A percentile compares a stretch with the other conserved stretches of the same genome.
Conservation (phyloP, 331 rosid species). For the Rosa hybrid region DNA sequence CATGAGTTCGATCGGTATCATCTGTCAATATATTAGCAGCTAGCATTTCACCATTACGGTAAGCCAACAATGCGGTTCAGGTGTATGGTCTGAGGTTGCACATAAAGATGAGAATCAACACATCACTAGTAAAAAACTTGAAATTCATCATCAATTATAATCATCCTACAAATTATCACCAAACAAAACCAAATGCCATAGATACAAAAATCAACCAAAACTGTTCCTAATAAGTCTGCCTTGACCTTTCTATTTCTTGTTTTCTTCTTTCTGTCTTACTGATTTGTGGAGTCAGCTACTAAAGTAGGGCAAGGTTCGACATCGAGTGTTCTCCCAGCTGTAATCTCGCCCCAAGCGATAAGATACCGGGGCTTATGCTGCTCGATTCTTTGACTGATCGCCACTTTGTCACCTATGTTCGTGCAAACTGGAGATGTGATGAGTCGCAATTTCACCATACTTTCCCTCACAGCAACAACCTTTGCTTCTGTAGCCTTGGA, state of each 20-base stretch:
- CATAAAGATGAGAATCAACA: no score
- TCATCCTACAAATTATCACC: neutral
- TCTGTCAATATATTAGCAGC: no score
- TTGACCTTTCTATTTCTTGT: neutral
- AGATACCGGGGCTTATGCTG: conserved; percentile 78
- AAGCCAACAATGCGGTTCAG: no score
- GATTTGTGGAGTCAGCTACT: neutral
- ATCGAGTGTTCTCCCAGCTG: conserved; percentile 80
- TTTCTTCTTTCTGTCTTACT: neutral
- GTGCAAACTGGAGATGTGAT: conserved; percentile 83
- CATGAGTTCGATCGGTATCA: no score
- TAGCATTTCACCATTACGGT: no score
- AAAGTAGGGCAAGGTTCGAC: conserved; percentile 62
- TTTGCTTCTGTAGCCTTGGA: conserved; percentile 50
- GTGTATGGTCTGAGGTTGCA: no score
- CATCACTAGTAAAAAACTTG: no score
- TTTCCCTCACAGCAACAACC: conserved; percentile 72
- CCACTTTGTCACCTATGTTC: conserved; percentile 79
- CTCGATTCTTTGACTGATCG: conserved; percentile 80
- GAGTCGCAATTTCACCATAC: conserved; percentile 75
- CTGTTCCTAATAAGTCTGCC: no score
- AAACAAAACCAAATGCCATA: no score
- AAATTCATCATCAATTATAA: no score
- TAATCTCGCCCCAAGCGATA: conserved; percentile 94
- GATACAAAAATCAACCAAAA: neutral